Conservation (phyloP, 257 asterid genomes). For the Echites panduratus region DNA sequence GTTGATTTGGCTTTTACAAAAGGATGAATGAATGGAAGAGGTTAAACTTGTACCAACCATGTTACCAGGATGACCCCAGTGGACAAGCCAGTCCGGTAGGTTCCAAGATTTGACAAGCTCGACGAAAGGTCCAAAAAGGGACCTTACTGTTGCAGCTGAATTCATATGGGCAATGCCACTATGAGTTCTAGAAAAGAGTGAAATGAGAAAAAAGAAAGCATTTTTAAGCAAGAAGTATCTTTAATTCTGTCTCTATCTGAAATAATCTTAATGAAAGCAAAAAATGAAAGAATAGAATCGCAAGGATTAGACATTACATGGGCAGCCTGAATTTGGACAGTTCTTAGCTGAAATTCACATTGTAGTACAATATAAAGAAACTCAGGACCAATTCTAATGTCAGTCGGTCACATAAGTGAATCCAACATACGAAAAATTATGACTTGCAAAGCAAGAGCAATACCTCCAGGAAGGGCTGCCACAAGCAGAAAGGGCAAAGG, state of each 20-base stretch:
- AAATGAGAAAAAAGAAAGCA: background rate
- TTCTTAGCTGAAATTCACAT: too few species aligned
- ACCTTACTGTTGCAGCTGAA: conserved; percentile 61
- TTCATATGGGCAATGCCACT: conserved; percentile 15
- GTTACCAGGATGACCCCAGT: conserved; percentile 98
- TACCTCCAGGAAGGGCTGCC: conserved; percentile 91
- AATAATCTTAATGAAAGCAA: background rate
- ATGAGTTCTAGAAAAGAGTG: background rate
- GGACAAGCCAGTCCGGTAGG: conserved; percentile 88
- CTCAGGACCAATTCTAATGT: too few species aligned
- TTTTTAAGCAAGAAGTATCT: background rate
- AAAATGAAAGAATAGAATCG: background rate
- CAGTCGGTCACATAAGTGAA: too few species aligned
- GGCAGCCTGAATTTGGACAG: too few species aligned
- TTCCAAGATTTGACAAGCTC: conserved; percentile 67
- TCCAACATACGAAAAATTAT: too few species aligned
- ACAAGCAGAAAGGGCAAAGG: conserved; percentile 48
- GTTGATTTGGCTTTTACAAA: background rate
- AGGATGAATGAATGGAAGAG: background rate
- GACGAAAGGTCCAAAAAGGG: conserved; percentile 58
- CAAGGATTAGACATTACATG: background rate
- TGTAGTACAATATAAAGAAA: too few species aligned
- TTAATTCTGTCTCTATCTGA: background rate
- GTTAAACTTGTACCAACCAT: conserved; percentile 39
- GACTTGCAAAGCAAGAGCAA: too few species aligned